phyloP scores from a whole-genome alignment of 2,329 filamentous ascomycete genomes.

The Stemphylium vesicarium region DNA sequence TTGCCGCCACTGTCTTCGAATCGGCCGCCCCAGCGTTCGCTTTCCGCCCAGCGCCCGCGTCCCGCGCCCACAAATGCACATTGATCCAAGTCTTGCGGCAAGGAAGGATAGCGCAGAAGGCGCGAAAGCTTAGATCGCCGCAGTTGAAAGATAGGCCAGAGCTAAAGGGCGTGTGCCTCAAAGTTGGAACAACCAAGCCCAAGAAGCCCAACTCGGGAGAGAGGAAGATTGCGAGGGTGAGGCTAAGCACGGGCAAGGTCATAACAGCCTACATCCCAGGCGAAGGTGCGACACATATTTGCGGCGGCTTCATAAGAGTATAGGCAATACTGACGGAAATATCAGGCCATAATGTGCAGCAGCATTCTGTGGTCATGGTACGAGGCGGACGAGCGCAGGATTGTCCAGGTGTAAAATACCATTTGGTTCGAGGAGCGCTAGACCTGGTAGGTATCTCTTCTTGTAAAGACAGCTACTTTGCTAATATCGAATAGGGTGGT shows the following conservation, averaged over 20 bases:
- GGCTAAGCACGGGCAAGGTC: conserved; percentile 83
- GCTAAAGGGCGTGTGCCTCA: conserved; percentile 94
- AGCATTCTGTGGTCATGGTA: conserved; percentile 97
- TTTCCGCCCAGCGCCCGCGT: conserved; percentile 49
- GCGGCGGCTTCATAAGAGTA: conserved; percentile 4
- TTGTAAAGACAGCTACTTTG: background rate
- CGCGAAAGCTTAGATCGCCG: conserved; percentile 86
- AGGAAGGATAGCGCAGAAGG: conserved; percentile 78
- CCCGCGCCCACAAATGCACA: conserved; percentile 51
- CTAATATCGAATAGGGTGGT: conserved; percentile 70
- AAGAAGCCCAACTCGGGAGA: conserved; percentile 99
- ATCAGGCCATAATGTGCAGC: conserved; percentile 91
- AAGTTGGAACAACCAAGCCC: conserved; percentile 90
- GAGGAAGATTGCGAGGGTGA: conserved; percentile 90
- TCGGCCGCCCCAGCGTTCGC: conserved; percentile 28
- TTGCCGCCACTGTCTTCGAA: conserved; percentile 25
- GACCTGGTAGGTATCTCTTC: conserved; percentile 75
- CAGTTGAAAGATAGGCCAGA: conserved; percentile 78
- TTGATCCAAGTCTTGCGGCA: conserved; percentile 65
- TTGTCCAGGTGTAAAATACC: conserved; percentile 98
- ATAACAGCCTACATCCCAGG: conserved; percentile 95
- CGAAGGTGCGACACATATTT: conserved; percentile 64
- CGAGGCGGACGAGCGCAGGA: conserved; percentile 91
- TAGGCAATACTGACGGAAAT: conserved; percentile 11
- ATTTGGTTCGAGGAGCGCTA: conserved; percentile 86